Percentiles rank a stretch among this genome's conserved stretches.
phyloP scores from a whole-genome alignment of 2,329 filamentous ascomycete species.

The Hypomyces rosellus region DNA sequence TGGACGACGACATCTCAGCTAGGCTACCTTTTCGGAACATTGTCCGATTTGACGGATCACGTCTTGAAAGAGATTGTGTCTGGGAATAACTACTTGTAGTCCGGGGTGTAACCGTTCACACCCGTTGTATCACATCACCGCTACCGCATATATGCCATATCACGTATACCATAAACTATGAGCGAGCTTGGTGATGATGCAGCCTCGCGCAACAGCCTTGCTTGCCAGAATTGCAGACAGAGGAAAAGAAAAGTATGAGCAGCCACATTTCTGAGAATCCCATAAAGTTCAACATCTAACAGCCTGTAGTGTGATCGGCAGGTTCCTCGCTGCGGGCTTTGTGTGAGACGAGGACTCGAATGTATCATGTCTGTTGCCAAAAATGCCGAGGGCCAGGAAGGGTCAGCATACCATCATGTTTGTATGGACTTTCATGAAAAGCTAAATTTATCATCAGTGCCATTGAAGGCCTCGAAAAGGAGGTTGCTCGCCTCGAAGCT shows the following conservation, averaged over 20 bases:
- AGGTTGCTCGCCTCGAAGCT: slow-evolving; percentile 5
- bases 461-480: slow-evolving; percentile 1
- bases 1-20: too few species aligned
- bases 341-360: slow-evolving; percentile 4
- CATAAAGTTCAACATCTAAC: background rate
- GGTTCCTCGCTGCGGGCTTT: slow-evolving; percentile 6
- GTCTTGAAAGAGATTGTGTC: too few species aligned
- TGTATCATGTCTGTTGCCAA: slow-evolving; percentile 7
- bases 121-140: too few species aligned
- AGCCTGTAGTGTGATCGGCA: slow-evolving; percentile 3
- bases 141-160: too few species aligned
- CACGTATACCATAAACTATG: background rate
- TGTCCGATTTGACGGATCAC: too few species aligned
- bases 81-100: too few species aligned
- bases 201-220: slow-evolving; percentile 2
- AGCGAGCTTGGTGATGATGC: background rate
- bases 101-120: too few species aligned
- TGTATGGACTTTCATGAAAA: too few species aligned
- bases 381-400: slow-evolving; percentile 3
- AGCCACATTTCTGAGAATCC: background rate
- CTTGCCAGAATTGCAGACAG: slow-evolving; percentile 7
- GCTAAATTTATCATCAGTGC: background rate
- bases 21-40: too few species aligned
- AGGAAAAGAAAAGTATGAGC: slow-evolving; percentile 5
- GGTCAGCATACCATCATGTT: background rate